phyloP scores from a whole-genome alignment of 2,329 filamentous ascomycete genomes.

The Diaporthe australafricana region DNA sequence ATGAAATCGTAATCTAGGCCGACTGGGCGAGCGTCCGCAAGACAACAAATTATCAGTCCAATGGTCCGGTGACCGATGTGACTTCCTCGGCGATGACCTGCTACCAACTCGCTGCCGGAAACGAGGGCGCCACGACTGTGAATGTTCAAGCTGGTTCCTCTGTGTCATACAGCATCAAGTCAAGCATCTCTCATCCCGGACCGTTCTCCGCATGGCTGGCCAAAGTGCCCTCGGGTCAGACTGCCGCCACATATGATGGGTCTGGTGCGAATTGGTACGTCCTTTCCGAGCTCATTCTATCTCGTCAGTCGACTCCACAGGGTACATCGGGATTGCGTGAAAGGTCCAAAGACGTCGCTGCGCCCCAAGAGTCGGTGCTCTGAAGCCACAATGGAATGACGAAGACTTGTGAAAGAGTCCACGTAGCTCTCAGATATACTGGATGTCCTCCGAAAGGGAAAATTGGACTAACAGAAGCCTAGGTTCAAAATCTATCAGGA shows the following conservation, averaged over 20 bases:
- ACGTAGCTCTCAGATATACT: no score
- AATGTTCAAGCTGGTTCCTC: constrained; percentile 57
- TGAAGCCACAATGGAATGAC: no score
- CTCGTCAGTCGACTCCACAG: no score
- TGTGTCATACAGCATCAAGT: constrained; percentile 56
- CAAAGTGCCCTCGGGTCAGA: constrained; percentile 52
- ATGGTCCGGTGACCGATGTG: constrained; percentile 61
- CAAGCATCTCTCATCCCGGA: constrained; percentile 56
- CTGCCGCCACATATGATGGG: constrained; percentile 52
- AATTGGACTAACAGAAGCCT: not conserved
- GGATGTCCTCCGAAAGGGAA: not conserved
- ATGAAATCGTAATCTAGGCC: not conserved
- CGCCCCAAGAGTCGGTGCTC: no score
- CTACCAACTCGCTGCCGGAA: constrained; percentile 57
- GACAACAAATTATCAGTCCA: constrained; percentile 62
- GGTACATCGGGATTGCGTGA: no score
- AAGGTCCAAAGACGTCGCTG: no score
- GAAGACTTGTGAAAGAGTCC: no score
- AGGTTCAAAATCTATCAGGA: constrained; percentile 58
- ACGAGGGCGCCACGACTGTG: constrained; percentile 53
- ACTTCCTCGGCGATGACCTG: constrained; percentile 61
- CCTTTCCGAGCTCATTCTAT: no score
- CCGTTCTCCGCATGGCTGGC: constrained; percentile 55
- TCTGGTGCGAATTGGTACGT: constrained; percentile 49
- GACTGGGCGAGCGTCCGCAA: constrained; percentile 61